phyloP scores from a whole-genome alignment of 202 grass and related monocot species.

The Dendrocalamus latiflorus region DNA sequence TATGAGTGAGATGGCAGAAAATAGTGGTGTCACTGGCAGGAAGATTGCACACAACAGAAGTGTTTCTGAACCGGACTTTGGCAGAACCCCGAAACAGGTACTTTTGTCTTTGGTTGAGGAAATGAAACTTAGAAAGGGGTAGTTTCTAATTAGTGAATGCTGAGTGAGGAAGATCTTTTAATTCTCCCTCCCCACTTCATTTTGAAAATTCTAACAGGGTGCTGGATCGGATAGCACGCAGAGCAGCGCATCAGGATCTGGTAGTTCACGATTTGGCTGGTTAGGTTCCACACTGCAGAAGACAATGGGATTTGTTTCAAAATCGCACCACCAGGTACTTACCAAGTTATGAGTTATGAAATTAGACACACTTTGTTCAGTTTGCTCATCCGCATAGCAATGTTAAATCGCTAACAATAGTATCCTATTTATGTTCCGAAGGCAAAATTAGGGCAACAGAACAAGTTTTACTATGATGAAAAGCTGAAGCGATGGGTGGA shows the following conservation, averaged over 20 bases:
- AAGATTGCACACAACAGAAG: conserved; percentile 76
- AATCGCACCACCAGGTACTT: conserved; percentile 73
- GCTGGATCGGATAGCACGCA: conserved; percentile 43
- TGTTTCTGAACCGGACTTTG: conserved; percentile 94
- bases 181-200: not conserved
- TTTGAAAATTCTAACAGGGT: conserved; percentile 46
- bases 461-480: conserved; percentile 97
- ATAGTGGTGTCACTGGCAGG: conserved; percentile 47
- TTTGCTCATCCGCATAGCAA: conserved; percentile 1
- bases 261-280: conserved; percentile 79
- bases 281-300: conserved; percentile 75
- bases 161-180: not conserved
- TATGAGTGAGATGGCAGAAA: conserved; percentile 60
- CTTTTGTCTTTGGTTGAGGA: not conserved
- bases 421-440: conserved; percentile 34
- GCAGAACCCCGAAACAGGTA: conserved; percentile 83
- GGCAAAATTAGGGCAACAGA: conserved; percentile 89
- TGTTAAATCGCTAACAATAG: conserved; percentile 3
- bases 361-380: not conserved
- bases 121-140: not conserved
- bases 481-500: conserved; percentile 96
- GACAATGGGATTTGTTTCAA: conserved; percentile 78
- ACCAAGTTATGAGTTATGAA: not conserved
- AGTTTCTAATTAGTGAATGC: conserved; percentile 10
- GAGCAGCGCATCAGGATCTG: conserved; percentile 37